These are phyloP conservation scores for Fusarium stilboides DNA, from an alignment of 2,329 filamentous ascomycete species.

Conservation along the genomic window DNA sequence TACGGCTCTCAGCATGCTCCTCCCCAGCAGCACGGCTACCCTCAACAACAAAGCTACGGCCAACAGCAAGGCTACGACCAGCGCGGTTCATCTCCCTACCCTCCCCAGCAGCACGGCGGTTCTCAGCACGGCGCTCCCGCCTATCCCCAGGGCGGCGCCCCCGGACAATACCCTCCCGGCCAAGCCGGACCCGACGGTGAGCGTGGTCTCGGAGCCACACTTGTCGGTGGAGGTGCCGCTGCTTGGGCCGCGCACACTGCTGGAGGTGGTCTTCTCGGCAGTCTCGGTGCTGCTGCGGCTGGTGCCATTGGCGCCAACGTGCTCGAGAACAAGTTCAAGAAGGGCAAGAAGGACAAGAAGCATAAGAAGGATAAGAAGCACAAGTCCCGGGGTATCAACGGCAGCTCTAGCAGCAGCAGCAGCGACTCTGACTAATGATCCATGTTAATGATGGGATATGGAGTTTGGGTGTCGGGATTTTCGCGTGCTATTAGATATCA, in stretches of 20 bases:
- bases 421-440: constrained; percentile 50
- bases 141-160: constrained; percentile 47
- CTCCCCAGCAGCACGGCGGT: constrained; percentile 47
- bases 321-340: constrained; percentile 61
- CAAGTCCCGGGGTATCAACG: constrained; percentile 42
- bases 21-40: constrained; percentile 44
- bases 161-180: constrained; percentile 46
- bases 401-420: constrained; percentile 40
- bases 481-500: constrained; percentile 3
- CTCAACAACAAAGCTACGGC: constrained; percentile 41
- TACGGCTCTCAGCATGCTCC: constrained; percentile 45
- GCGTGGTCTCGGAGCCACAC: constrained; percentile 69
- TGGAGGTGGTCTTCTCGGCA: constrained; percentile 67
- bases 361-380: constrained; percentile 52
- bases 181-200: constrained; percentile 59
- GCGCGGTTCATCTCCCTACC: constrained; percentile 36
- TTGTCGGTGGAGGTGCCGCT: constrained; percentile 68
- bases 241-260: constrained; percentile 68
- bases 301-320: constrained; percentile 71
- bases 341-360: constrained; percentile 54
- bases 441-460: constrained; percentile 2
- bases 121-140: constrained; percentile 42
- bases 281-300: constrained; percentile 64
- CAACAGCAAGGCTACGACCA: constrained; percentile 44
- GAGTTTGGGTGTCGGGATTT: constrained; percentile 30